Evolutionary conservation across 257 asterid species (phyloP).

Genomic region (Solanum pinnatisectum): DNA sequence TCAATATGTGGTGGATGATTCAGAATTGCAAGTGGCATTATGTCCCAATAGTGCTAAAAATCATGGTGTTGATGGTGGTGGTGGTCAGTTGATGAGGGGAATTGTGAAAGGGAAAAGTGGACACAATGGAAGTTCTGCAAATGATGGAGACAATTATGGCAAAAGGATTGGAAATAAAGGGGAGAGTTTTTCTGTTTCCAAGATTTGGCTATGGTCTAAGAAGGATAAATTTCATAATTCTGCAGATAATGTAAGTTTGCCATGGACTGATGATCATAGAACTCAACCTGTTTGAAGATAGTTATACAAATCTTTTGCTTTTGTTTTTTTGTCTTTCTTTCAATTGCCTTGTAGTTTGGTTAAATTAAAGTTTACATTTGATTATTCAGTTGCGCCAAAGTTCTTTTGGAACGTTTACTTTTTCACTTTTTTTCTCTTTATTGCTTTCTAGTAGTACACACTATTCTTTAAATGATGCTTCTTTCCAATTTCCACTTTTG

Average conservation of each 20-base stretch:
- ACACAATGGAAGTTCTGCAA: slow-evolving; percentile 39
- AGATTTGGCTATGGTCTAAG: slow-evolving; percentile 95
- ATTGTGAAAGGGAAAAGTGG: slow-evolving; percentile 26
- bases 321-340: neutral
- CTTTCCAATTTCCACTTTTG: slow-evolving; percentile 29
- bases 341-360: neutral
- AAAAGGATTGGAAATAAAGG: slow-evolving; percentile 75
- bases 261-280: slow-evolving; percentile 22
- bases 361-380: neutral
- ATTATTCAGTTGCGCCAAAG: slow-evolving; percentile 4
- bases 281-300: slow-evolving; percentile 2
- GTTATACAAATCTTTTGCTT: neutral
- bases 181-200: slow-evolving; percentile 96
- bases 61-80: slow-evolving; percentile 8
- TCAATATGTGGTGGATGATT: slow-evolving; percentile 84
- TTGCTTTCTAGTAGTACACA: slow-evolving; percentile 14
- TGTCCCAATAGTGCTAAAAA: slow-evolving; percentile 23
- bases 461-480: slow-evolving; percentile 28
- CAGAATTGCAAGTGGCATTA: slow-evolving; percentile 71
- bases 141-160: slow-evolving; percentile 40
- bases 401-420: slow-evolving; percentile 15
- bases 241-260: slow-evolving; percentile 25
- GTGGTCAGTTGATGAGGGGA: slow-evolving; percentile 12
- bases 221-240: slow-evolving; percentile 52
- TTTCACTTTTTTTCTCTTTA: slow-evolving; percentile 16